Percentiles rank a stretch among this genome's conserved stretches.
phyloP scores from a whole-genome alignment of 305 asterid genomes.

The Fraxinus nigra region DNA sequence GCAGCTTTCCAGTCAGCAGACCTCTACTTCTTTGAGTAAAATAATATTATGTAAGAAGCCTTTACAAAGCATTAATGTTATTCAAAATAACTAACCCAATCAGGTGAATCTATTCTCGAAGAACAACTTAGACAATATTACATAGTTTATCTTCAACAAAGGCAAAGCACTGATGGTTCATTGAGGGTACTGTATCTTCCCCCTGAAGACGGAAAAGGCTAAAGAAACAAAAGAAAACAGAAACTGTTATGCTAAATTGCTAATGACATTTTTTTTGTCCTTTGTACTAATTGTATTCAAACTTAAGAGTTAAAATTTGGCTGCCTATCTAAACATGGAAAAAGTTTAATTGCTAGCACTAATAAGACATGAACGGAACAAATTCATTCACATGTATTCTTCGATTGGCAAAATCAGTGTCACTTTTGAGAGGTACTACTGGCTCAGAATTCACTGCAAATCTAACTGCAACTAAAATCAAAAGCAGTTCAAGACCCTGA shows the following conservation, averaged over 20 bases:
- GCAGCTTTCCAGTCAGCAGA: slow-evolving; percentile 97
- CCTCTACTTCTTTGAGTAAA: slow-evolving; percentile 91
- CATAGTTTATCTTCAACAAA: neutral
- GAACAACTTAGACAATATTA: neutral
- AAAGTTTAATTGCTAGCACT: neutral
- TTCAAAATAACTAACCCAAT: neutral
- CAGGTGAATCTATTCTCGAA: neutral
- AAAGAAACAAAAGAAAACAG: neutral
- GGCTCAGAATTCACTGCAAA: neutral
- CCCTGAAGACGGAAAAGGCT: neutral
- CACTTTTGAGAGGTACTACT: neutral
- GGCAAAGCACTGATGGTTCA: neutral
- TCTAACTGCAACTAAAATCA: neutral
- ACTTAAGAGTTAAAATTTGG: neutral
- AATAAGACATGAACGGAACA: neutral
- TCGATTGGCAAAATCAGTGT: neutral
- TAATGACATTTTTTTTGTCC: neutral
- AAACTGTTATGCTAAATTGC: neutral
- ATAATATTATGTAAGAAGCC: slow-evolving; percentile 45
- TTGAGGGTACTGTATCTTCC: neutral
- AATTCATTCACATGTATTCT: neutral
- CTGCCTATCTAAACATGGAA: neutral
- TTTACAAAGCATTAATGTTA: slow-evolving; percentile 19
- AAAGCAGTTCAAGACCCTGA: neutral
- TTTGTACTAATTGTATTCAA: neutral